These are phyloP conservation scores for Plasmodium gonderi DNA, from an alignment of 169 alveolate genomes.

Conservation along the genomic window DNA sequence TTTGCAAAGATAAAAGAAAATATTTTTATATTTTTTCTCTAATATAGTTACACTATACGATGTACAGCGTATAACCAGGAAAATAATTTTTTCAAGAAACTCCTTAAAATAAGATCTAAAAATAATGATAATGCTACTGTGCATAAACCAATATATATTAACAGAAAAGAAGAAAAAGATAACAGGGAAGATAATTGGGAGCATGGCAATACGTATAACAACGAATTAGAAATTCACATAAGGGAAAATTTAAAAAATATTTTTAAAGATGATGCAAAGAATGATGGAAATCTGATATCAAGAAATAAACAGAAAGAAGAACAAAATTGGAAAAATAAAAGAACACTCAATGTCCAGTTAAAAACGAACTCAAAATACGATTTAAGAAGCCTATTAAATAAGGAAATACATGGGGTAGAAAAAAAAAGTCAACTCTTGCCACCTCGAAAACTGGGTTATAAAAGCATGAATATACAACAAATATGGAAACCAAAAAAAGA, in stretches of 20 bases:
- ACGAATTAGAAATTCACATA: background rate
- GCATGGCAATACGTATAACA: background rate
- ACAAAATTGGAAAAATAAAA: background rate
- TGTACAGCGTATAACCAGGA: background rate
- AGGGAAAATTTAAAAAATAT: background rate
- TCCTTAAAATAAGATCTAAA: background rate
- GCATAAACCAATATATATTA: background rate
- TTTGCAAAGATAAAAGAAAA: background rate
- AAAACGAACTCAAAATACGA: background rate
- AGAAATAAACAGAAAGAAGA: background rate
- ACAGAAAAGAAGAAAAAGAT: background rate
- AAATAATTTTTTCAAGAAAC: background rate
- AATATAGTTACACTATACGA: background rate
- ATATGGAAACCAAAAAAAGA: too few species aligned
- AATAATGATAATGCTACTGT: background rate
- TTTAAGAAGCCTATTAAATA: background rate
- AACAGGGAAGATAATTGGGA: background rate
- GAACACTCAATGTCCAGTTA: background rate
- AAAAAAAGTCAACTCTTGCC: background rate
- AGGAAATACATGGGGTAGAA: background rate
- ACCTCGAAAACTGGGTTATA: background rate
- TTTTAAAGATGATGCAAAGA: background rate
- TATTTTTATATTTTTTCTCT: background rate
- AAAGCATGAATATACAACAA: too few species aligned
- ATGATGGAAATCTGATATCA: background rate